Conservation (phyloP, 768 basidiomycete species). For the Coprinopsis sp. region DNA sequence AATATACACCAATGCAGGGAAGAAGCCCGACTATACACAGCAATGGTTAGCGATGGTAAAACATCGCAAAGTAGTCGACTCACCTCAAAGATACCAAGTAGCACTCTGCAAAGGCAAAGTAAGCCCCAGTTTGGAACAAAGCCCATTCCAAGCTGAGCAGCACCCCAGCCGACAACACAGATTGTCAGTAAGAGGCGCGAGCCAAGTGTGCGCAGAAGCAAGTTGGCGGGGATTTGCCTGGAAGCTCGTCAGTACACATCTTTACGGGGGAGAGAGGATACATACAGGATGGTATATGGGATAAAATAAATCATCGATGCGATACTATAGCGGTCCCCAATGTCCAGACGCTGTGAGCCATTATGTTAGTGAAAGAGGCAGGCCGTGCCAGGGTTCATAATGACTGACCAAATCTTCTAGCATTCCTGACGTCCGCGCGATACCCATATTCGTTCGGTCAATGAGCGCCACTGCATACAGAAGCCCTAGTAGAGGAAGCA, state of each 20-base stretch:
- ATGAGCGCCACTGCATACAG: slow-evolving; percentile 32
- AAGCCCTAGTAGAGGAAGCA: slow-evolving; percentile 30
- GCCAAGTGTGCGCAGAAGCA: slow-evolving; percentile 23
- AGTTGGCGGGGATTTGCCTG: slow-evolving; percentile 30
- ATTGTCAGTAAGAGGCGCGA: slow-evolving; percentile 24
- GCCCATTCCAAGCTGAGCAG: slow-evolving; percentile 28
- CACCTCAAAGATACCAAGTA: slow-evolving; percentile 27
- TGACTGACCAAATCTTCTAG: slow-evolving; percentile 29
- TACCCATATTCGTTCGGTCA: slow-evolving; percentile 33
- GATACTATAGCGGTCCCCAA: slow-evolving; percentile 22
- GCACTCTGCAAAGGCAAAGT: slow-evolving; percentile 20
- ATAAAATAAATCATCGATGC: slow-evolving; percentile 23
- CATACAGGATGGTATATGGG: slow-evolving; percentile 24
- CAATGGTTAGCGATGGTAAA: background rate
- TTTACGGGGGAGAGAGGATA: background rate
- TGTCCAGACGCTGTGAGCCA: slow-evolving; percentile 14
- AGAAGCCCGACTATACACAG: slow-evolving; percentile 10
- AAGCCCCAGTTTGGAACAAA: slow-evolving; percentile 26
- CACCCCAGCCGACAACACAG: slow-evolving; percentile 28
- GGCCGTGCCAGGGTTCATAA: background rate
- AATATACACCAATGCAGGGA: slow-evolving; percentile 12
- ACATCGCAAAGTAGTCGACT: background rate
- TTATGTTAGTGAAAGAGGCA: no score
- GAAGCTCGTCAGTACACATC: background rate
- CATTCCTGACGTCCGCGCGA: slow-evolving; percentile 37